Base-by-base conservation (phyloP, 2,329 filamentous ascomycete species). In the Aspergillus vadensis region DNA sequence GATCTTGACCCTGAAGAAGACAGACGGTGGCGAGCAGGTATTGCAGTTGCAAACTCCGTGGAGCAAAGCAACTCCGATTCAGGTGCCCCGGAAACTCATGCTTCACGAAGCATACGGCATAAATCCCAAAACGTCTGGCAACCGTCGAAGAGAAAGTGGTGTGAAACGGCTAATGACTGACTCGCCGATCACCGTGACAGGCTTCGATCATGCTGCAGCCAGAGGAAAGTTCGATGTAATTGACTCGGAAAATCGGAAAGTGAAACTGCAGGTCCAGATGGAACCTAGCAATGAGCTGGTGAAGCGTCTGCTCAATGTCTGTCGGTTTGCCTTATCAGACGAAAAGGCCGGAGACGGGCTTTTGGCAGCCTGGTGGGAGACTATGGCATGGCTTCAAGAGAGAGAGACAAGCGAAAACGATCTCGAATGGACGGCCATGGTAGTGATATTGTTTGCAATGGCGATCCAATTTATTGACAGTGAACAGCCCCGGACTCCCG, bases 21-120 rank as follows among this genome's bases (percentile, higher is more conserved):
- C 86, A 23, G 82, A 83, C 54, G 80, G 86, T 64, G 88, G 88
- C 1, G 82, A 83, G 30, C 84, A 86, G 50, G 86, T 90, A 69
- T 76, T 94, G 15, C 91, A 88, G 65, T 78, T 91, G 9, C 90
- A 92, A 73, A 89, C 89, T 5, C 90, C 89, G 0, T 93, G 90
- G 90, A 88, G 88, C 59, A 83, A 84, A 55, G 81, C 90, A 12
- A 86, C 87, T n/a, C 86, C 86, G 47, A 77, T 92, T n/a, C 79
- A 83, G 0, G 76, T 92, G 2, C 88, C 89, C 2, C 67, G 61
- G 6, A 78, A 82, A 27, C 77, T 92, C 19, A 82, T 82, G 61
- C 73, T 86, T 21, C 83, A 87, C 59, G 86, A 89, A 64, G 79
- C 83, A 25, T 82, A 85, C 67, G 85, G 82, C 59, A 77, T 90